phyloP scores from a whole-genome alignment of 352 stramenopile species.

The Pythium periplocum region DNA sequence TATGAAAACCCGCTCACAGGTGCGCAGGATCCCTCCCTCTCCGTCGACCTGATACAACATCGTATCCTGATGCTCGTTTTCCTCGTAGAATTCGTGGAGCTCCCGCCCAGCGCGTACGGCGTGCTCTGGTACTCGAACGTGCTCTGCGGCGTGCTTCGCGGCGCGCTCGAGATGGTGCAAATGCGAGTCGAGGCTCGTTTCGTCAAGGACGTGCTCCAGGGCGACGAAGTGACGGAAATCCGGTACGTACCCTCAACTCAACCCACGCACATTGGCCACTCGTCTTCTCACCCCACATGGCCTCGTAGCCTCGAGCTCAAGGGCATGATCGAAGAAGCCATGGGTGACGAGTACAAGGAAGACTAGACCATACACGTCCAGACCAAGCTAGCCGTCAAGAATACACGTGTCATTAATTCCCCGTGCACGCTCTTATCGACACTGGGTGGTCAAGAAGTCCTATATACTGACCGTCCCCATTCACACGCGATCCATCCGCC shows the following conservation, averaged over 20 bases:
- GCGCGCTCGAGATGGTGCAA: constrained; percentile 94
- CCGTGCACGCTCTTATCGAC: too few species aligned
- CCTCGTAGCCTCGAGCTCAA: constrained; percentile 65
- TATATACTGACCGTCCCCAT: too few species aligned
- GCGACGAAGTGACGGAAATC: constrained; percentile 84
- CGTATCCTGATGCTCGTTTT: not conserved
- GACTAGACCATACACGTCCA: constrained; percentile 30
- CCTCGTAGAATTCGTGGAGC: constrained; percentile 82
- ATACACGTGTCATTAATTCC: too few species aligned
- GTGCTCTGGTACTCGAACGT: constrained; percentile 96
- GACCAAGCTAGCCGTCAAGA: not conserved
- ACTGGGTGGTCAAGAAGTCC: too few species aligned
- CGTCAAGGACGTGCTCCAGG: constrained; percentile 81
- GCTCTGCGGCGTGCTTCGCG: constrained; percentile 93
- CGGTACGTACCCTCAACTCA: constrained; percentile 25
- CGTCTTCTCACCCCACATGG: not conserved
- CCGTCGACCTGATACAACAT: too few species aligned
- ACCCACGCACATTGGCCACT: not conserved
- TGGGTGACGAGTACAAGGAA: constrained; percentile 88
- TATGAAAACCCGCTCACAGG: constrained; percentile 94
- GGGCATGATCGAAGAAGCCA: constrained; percentile 86
- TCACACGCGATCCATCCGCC: too few species aligned
- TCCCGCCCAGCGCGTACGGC: constrained; percentile 82
- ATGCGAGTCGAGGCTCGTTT: constrained; percentile 84
- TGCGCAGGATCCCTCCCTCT: constrained; percentile 8